Evolutionary conservation across 192 early-diverging fungal genomes (phyloP), one percentile per base, ranked within the genome.

Genomic region (Gaertneriomyces sp.): DNA sequence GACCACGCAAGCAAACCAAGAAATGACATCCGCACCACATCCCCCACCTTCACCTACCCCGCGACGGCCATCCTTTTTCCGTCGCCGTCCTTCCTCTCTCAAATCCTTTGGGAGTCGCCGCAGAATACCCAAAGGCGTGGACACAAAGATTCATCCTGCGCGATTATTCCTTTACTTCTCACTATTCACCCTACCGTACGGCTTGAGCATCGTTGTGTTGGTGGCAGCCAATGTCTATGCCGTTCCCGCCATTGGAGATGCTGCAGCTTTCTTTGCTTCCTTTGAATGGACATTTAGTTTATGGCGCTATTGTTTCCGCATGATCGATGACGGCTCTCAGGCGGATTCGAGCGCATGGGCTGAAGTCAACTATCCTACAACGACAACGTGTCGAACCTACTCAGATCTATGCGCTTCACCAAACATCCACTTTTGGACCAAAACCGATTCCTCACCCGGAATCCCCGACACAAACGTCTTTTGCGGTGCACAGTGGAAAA

Each of bases 101-200:
- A 33, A 43, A 4, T 45, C 41, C 20, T 60, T 60, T 25, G 17
- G 19, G 44, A 38, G 25, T 19, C 49, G 44, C 17, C 62, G 62
- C 33, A 33, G 56, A 8, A 42, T 64, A 7, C 62, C 62, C 17
- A 52, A 53, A 0, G 62, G 62, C 9, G 47, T 64, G 19, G 38
- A 64, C 51, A 64, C 62, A 20, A 51, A 53, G 17, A 52, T 64
- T 39, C 19, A 51, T 39, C 38, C 20, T 12, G 45, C 25, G 17
- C 46, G 62, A 25, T 52, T 64, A 16, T 64, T 64, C 46, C 53
- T 64, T 12, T 64, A 64, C 62, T 47, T 64, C 39, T 64, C 51
- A 8, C 62, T 64, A 3, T 64, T 64, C 42, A 39, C 53, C 62
- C 62, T 46, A 10, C 33, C 62, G 7, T 64, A 64, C 62, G 17